Evolutionary conservation across 768 basidiomycete species (phyloP).

Genomic region (Auricularia heimuer): DNA sequence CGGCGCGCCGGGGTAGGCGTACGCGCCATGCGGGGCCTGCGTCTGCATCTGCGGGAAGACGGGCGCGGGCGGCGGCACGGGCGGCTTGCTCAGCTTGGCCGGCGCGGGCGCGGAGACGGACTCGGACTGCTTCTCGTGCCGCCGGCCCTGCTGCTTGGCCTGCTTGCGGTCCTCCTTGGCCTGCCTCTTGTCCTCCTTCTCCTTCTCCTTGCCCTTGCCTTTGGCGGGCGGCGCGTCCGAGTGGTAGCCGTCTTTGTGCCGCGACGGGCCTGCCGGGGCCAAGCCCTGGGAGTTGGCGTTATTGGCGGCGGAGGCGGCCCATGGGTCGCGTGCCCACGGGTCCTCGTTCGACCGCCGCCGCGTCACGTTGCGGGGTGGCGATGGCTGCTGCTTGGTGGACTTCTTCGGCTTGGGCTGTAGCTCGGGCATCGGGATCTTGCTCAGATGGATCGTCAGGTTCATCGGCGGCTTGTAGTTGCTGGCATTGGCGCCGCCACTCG

Average conservation of each 20-base stretch:
- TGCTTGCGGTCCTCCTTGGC: background rate
- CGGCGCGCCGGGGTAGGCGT: background rate
- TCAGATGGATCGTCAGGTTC: conserved; percentile 61
- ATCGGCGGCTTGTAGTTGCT: conserved; percentile 51
- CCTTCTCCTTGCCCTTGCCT: background rate
- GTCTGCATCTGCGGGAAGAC: background rate
- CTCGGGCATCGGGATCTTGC: conserved; percentile 84
- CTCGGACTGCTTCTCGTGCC: background rate
- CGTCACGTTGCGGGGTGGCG: background rate
- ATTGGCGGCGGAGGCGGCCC: background rate
- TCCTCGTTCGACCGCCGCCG: background rate
- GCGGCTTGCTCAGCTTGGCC: background rate
- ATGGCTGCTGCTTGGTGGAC: background rate
- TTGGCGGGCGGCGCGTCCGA: background rate
- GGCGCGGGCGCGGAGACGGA: background rate
- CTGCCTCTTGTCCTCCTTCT: background rate
- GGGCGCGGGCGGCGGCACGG: background rate
- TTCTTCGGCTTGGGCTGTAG: conserved; percentile 38
- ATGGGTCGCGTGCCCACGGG: background rate
- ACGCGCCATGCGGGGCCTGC: background rate
- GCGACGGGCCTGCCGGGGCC: background rate
- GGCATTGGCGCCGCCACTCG: background rate
- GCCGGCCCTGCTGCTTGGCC: background rate
- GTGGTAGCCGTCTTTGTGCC: background rate
- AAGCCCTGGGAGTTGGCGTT: no score